Evolutionary conservation across 73 alveolate species (phyloP).

Genomic region (Paramecium bursaria): DNA sequence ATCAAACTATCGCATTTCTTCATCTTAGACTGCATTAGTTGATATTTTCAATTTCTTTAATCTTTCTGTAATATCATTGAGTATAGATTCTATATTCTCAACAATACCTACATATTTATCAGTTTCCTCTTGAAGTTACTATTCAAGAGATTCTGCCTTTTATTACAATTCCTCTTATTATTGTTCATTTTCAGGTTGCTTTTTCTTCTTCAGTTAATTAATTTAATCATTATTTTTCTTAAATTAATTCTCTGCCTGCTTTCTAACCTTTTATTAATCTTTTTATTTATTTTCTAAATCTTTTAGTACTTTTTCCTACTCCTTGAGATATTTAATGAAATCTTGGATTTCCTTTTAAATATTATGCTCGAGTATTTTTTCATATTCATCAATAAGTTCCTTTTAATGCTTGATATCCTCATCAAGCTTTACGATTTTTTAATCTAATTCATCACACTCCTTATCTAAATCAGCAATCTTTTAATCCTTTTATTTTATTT

Average conservation of each 20-base stretch:
- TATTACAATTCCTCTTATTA: background rate
- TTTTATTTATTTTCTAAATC: conserved; percentile 22
- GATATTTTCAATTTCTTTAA: conserved; percentile 1
- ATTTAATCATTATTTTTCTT: conserved; percentile 10
- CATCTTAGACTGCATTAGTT: conserved; percentile 32
- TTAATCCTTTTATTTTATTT: too few species aligned
- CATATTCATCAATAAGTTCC: conserved; percentile 26
- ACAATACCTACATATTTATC: conserved; percentile 27
- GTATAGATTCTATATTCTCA: conserved; percentile 1
- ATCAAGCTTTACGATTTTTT: background rate
- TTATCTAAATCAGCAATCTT: too few species aligned
- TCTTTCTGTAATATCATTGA: conserved; percentile 45
- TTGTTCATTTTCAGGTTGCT: conserved; percentile 10
- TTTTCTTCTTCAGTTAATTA: conserved; percentile 2
- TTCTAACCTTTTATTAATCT: conserved; percentile 27
- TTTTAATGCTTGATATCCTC: conserved; percentile 9
- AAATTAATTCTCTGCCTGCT: background rate
- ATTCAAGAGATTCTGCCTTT: conserved; percentile 10
- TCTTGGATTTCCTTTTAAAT: conserved; percentile 24
- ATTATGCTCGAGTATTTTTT: conserved; percentile 9
- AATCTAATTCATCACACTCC: conserved; percentile 52
- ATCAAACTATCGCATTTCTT: conserved; percentile 2
- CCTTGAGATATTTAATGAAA: conserved; percentile 22
- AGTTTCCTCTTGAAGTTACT: conserved; percentile 15
- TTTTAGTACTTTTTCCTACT: conserved; percentile 16